Conservation (phyloP, 2,329 filamentous ascomycete genomes). For the Sordariomycetes sp. region DNA sequence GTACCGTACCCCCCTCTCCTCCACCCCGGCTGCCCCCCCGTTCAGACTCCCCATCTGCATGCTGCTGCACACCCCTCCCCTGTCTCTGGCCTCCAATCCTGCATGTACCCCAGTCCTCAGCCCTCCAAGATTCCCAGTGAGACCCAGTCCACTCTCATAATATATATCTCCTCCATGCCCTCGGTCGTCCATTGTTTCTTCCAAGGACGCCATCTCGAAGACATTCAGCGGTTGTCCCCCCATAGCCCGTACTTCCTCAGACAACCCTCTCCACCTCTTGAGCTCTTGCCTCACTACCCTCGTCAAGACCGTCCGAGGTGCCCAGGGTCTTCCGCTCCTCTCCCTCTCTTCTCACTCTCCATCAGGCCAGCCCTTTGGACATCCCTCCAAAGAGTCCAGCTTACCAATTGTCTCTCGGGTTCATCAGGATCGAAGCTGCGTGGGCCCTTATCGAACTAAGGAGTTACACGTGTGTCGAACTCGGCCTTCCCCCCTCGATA, state of each 20-base stretch:
- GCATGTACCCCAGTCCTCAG: conserved; percentile 2
- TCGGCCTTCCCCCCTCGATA: background rate
- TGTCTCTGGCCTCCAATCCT: background rate
- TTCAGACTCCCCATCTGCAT: background rate
- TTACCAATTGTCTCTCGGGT: background rate
- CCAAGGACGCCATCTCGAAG: background rate
- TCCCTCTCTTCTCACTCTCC: background rate
- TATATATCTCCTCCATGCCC: conserved; percentile 3
- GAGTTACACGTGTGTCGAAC: background rate
- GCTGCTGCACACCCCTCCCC: background rate
- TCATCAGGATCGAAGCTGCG: background rate
- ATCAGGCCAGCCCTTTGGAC: background rate
- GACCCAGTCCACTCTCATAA: conserved; percentile 1
- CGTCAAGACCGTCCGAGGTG: background rate
- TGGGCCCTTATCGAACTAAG: background rate
- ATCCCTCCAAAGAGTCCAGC: background rate
- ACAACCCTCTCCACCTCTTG: background rate
- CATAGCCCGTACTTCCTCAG: too few species aligned
- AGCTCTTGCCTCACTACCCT: background rate
- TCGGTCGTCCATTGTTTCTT: background rate
- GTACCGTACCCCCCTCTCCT: conserved; percentile 1
- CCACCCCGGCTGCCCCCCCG: background rate
- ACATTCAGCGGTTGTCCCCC: background rate
- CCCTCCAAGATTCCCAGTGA: background rate
- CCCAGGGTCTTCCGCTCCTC: background rate